These are phyloP conservation scores for Aureobasidium sp. DNA, from an alignment of 2,329 filamentous ascomycete genomes.

Conservation along the genomic window DNA sequence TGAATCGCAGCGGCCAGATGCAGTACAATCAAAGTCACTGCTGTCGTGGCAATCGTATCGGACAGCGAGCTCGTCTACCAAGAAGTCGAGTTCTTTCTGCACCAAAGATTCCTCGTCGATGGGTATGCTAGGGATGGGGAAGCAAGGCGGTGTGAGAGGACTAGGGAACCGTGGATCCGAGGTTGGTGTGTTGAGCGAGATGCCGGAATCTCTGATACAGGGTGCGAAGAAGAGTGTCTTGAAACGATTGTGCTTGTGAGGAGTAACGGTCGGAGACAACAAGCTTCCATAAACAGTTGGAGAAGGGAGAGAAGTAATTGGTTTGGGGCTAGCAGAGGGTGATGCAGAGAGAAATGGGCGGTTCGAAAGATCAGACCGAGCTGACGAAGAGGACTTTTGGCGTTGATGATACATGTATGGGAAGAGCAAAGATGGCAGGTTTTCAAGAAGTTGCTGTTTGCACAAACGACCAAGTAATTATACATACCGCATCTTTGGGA, in stretches of 20 bases:
- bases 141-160: background rate
- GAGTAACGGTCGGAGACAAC: background rate
- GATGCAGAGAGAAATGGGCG: background rate
- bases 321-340: background rate
- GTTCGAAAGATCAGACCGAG: background rate
- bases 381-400: conserved; percentile 1
- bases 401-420: conserved; percentile 1
- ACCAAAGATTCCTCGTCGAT: background rate
- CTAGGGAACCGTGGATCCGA: background rate
- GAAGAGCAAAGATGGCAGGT: background rate
- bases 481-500: background rate
- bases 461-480: background rate
- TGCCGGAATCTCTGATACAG: conserved; percentile 2
- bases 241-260: conserved; percentile 1
- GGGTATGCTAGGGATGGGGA: background rate
- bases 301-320: background rate
- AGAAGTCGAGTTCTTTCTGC: background rate
- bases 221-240: conserved; percentile 5
- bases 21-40: background rate
- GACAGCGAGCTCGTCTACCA: background rate
- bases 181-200: background rate
- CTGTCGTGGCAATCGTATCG: background rate
- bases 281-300: background rate
- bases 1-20: background rate
- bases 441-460: background rate